Base-by-base conservation (phyloP, 805 yeast genomes). In the Metschnikowia peoriensis region DNA sequence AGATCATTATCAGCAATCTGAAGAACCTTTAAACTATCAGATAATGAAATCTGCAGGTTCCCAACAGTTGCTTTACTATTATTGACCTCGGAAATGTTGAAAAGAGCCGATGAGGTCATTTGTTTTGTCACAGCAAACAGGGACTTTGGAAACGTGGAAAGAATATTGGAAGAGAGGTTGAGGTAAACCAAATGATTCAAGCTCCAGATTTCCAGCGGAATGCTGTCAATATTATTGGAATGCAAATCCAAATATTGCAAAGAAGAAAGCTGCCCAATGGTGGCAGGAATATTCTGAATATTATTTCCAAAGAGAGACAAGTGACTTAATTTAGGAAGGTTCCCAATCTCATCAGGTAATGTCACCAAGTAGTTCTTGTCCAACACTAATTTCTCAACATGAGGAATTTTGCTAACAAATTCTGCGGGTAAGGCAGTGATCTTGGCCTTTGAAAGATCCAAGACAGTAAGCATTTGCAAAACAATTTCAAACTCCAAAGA, bases 1-100 rank as follows among this genome's bases (percentile, higher is more conserved):
- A 94, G 77, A 56, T 90, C 84, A 66, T 94, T 94, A 65, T 93
- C 98, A 12, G 94, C 88, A 40, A 90, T 73, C 39, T 83, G 79
- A 38, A 94, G 77, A 27, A 75, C 71, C 50, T 78, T 67, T 53
- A 91, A 71, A 32, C 82, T 77, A 47, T 77, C 78, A 1, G 85
- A 77, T 46, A 82, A 61, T 0, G 78, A 66, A 4, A 39, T 29
- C 1, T 15, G 12, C 2, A n/a, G 11, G 17, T 14, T 27, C n/a
- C 48, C 45, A 7, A 38, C 11, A 1, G 46, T 34, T 15, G 37
- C 49, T 4, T 27, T 17, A 14, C 29, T 39, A 11, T 35, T 40
- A 22, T 8, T 38, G 4, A 28, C 34, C 4, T 45, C 51, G 2
- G 46, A 27, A 12, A 17, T 38, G 9, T 46, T 40, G 43, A 42